Evolutionary conservation across 345 rosid genomes (phyloP).

Genomic region (Eucalyptus tenuipes): DNA sequence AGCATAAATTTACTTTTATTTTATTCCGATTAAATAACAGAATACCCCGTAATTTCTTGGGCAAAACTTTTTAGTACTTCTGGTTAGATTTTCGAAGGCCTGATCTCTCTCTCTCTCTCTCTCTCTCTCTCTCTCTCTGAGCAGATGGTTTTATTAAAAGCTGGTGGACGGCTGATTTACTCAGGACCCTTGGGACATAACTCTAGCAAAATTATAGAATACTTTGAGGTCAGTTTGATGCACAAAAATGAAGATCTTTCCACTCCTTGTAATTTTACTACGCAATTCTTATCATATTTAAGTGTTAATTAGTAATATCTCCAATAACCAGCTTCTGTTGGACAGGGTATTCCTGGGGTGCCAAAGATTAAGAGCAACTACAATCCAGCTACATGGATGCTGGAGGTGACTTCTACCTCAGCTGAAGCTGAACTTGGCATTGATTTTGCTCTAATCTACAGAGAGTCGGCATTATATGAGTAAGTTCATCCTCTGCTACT

Average conservation of each 20-base stretch:
- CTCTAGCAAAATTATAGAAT: slow-evolving; percentile 42
- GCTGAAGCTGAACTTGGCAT: slow-evolving; percentile 44
- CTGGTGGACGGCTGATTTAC: slow-evolving; percentile 56
- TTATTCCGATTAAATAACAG: not conserved
- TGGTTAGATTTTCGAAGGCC: not conserved
- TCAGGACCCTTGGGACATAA: slow-evolving; percentile 49
- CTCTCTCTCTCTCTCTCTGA: not conserved
- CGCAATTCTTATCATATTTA: no score
- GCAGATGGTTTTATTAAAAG: slow-evolving; percentile 61
- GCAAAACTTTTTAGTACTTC: not conserved
- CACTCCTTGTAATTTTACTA: not conserved
- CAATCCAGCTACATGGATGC: slow-evolving; percentile 85
- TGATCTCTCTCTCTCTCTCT: not conserved
- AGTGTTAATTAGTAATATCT: not conserved
- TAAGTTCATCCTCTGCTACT: slow-evolving; percentile 9
- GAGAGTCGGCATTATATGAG: slow-evolving; percentile 30
- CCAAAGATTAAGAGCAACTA: slow-evolving; percentile 46
- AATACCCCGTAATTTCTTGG: not conserved
- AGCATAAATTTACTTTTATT: not conserved
- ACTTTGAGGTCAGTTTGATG: slow-evolving; percentile 48
- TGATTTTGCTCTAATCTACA: slow-evolving; percentile 48
- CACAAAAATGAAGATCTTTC: not conserved
- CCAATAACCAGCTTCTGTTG: not conserved
- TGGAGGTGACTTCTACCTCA: slow-evolving; percentile 53
- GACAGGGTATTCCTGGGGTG: slow-evolving; percentile 50